Evolutionary conservation across 495 filamentous ascomycete species (phyloP).

Genomic region (Aspergillus coremiiformis): DNA sequence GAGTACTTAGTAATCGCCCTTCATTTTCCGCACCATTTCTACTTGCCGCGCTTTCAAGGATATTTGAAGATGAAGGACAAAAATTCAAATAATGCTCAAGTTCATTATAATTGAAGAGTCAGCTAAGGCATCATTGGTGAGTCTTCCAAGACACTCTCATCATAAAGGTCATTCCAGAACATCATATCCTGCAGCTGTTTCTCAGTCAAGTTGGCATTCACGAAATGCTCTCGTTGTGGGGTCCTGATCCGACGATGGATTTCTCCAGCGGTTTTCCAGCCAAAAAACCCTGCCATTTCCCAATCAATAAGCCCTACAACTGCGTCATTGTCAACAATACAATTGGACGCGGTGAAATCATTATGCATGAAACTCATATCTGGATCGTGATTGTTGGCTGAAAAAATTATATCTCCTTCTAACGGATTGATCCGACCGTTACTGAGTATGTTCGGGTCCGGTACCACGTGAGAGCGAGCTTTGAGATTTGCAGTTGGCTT

Average conservation of each 20-base stretch:
- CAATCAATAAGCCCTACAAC: conserved; percentile 40
- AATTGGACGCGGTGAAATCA: conserved; percentile 33
- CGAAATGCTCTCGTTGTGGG: conserved; percentile 32
- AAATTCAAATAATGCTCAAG: too few relatives aligned
- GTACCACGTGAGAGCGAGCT: conserved; percentile 24
- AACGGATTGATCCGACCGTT: conserved; percentile 27
- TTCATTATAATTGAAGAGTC: too few relatives aligned
- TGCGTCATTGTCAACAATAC: conserved; percentile 35
- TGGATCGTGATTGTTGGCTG: conserved; percentile 15
- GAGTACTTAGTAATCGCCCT: too few relatives aligned
- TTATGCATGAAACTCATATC: conserved; percentile 35
- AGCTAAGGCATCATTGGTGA: too few relatives aligned
- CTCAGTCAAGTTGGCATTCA: conserved; percentile 23
- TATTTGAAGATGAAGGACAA: too few relatives aligned
- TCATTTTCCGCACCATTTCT: too few relatives aligned
- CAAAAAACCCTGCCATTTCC: conserved; percentile 43
- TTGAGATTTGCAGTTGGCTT: conserved; percentile 14
- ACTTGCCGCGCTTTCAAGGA: too few relatives aligned
- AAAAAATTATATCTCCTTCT: conserved; percentile 30
- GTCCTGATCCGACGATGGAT: conserved; percentile 31
- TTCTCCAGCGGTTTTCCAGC: conserved; percentile 33
- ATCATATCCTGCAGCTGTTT: conserved; percentile 23
- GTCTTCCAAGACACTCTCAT: too few relatives aligned
- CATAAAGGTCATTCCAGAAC: conserved; percentile 33
- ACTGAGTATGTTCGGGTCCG: conserved; percentile 28